Evolutionary conservation across 495 filamentous ascomycete species (phyloP).

Genomic region (Trichocladium antarcticum): DNA sequence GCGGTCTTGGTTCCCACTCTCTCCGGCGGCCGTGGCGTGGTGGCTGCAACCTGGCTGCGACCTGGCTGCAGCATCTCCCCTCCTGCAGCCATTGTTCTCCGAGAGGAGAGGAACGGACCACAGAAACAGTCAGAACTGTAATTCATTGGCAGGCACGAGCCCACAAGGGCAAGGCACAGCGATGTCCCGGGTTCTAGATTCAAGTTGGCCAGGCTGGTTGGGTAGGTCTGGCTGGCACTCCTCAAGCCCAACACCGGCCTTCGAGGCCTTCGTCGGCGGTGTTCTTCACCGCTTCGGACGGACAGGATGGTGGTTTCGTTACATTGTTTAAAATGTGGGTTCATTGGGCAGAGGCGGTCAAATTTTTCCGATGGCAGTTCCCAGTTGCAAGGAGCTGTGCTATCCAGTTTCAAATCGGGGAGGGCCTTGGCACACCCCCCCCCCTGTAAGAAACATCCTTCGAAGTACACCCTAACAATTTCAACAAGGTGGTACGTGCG

Average conservation of each 20-base stretch:
- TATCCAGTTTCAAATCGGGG: too few relatives aligned
- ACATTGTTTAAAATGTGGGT: neutral
- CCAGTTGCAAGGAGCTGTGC: neutral
- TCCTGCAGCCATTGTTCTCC: constrained; percentile 2
- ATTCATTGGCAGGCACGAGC: neutral
- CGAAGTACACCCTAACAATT: too few relatives aligned
- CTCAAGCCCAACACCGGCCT: neutral
- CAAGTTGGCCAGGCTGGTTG: too few relatives aligned
- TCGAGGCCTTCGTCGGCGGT: neutral
- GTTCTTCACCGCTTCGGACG: constrained; percentile 9
- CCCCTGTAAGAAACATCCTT: too few relatives aligned
- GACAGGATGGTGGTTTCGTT: neutral
- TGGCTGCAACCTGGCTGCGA: neutral
- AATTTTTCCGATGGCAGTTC: neutral
- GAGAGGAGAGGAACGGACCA: neutral
- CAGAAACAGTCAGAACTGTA: neutral
- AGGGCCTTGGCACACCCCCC: too few relatives aligned
- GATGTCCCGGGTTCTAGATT: too few relatives aligned
- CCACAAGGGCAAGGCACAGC: too few relatives aligned
- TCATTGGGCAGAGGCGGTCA: neutral
- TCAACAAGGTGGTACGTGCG: too few relatives aligned
- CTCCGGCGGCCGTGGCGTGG: constrained; percentile 9
- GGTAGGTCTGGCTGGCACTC: too few relatives aligned
- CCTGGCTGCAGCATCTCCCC: neutral
- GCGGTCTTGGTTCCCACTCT: constrained; percentile 5